Conservation (phyloP, 345 rosid genomes). For the Populus davidiana region DNA sequence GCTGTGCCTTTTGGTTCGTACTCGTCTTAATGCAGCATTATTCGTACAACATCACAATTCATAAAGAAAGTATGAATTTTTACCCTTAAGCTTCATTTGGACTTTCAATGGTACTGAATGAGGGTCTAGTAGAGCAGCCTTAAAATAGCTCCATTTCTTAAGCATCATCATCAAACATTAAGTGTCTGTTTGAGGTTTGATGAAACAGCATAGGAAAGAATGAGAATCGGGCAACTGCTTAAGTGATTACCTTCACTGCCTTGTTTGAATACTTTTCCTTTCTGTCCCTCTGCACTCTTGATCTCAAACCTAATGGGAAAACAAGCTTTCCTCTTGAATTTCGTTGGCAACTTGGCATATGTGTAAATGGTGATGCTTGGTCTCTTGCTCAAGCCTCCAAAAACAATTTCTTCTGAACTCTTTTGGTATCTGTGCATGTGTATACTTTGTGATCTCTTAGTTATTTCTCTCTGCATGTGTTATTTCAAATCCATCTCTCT, state of each 20-base stretch:
- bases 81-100: background rate
- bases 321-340: background rate
- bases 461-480: background rate
- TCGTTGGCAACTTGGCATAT: background rate
- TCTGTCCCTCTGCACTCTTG: background rate
- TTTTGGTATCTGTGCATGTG: background rate
- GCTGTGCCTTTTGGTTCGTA: background rate
- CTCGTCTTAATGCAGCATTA: background rate
- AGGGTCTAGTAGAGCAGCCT: background rate
- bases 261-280: background rate
- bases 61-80: background rate
- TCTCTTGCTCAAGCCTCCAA: background rate
- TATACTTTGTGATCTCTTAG: background rate
- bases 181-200: background rate
- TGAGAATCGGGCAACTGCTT: background rate
- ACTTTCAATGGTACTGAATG: background rate
- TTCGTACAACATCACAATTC: background rate
- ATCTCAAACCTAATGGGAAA: background rate
- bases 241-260: background rate
- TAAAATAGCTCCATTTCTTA: background rate
- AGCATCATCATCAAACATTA: background rate
- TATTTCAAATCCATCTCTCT: background rate
- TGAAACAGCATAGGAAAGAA: background rate
- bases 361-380: background rate
- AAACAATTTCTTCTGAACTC: background rate